These are phyloP conservation scores for Boletus rex-veris DNA, from an alignment of 768 basidiomycete genomes.

Conservation along the genomic window DNA sequence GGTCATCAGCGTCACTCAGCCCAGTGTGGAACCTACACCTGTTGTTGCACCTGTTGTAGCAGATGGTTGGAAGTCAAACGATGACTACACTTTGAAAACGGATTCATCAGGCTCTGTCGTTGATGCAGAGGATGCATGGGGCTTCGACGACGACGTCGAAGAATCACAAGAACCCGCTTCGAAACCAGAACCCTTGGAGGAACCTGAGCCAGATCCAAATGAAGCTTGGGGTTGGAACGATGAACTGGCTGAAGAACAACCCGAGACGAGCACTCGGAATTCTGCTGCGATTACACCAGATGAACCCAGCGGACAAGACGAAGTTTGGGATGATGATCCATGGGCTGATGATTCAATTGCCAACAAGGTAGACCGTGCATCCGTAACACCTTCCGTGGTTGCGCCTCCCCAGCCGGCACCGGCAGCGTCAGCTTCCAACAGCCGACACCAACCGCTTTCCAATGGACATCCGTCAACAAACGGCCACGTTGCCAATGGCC, in stretches of 20 bases:
- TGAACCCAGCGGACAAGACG: constrained; percentile 39
- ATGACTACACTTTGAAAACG: constrained; percentile 31
- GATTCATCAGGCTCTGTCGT: constrained; percentile 24
- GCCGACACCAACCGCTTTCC: constrained; percentile 43
- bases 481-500: constrained; percentile 17
- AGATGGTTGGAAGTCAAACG: constrained; percentile 47
- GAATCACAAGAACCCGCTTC: constrained; percentile 18
- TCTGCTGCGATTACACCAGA: constrained; percentile 15
- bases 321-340: constrained; percentile 65
- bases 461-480: constrained; percentile 19
- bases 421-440: constrained; percentile 54
- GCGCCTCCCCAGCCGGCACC: constrained; percentile 28
- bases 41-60: constrained; percentile 15
- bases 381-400: constrained; percentile 22
- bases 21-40: not conserved
- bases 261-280: constrained; percentile 21
- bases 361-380: constrained; percentile 27
- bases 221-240: constrained; percentile 82
- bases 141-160: constrained; percentile 47
- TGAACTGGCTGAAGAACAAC: constrained; percentile 27
- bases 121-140: constrained; percentile 43
- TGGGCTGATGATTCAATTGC: constrained; percentile 52
- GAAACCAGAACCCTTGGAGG: constrained; percentile 17
- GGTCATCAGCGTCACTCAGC: not conserved
- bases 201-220: constrained; percentile 39